Conservation (phyloP, 176 grass and related monocot genomes). For the Musa acuminata region DNA sequence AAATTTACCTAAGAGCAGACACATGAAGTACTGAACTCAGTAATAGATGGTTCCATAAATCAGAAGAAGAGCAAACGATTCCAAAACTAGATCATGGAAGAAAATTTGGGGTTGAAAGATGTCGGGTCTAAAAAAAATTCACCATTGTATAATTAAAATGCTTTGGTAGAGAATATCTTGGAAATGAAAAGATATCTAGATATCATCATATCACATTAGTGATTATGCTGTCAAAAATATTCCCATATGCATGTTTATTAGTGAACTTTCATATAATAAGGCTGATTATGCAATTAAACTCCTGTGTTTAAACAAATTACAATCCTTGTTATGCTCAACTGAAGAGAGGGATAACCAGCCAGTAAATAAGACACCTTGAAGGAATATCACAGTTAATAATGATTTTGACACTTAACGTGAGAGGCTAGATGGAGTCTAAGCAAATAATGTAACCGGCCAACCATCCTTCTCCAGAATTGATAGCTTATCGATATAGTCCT, state of each 20-base stretch:
- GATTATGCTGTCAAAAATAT: not conserved
- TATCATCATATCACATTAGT: not conserved
- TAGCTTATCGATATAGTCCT: too few species aligned
- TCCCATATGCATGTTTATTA: not conserved
- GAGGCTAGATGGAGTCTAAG: too few species aligned
- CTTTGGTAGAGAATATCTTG: not conserved
- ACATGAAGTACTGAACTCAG: not conserved
- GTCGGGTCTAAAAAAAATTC: not conserved
- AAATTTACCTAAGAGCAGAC: conserved; percentile 40
- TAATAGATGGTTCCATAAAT: not conserved
- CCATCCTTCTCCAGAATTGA: too few species aligned
- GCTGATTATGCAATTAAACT: not conserved
- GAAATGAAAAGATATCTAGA: not conserved
- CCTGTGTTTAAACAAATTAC: not conserved
- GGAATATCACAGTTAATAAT: not conserved
- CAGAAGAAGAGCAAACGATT: not conserved
- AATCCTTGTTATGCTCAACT: not conserved
- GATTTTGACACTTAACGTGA: not conserved
- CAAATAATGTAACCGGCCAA: too few species aligned
- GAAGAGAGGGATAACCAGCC: not conserved
- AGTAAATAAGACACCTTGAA: not conserved
- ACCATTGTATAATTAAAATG: not conserved
- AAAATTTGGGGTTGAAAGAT: too few species aligned
- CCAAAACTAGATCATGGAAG: not conserved
- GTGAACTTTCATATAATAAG: not conserved